Percentiles rank a stretch among this genome's conserved stretches.
These are phyloP conservation scores for Viola pubescens DNA, from an alignment of 441 rosid species.

Conservation along the genomic window DNA sequence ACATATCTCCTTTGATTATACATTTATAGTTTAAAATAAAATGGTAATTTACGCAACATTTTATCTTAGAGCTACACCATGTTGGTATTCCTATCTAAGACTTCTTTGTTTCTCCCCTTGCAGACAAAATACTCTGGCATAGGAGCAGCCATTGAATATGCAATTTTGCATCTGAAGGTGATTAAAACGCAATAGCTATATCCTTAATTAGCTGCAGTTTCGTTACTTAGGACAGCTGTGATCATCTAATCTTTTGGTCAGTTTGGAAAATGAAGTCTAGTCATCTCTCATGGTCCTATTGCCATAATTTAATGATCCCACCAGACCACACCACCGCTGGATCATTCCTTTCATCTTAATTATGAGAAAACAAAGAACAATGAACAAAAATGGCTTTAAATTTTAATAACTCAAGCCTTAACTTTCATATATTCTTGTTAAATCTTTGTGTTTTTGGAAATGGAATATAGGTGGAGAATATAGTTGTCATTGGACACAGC, in stretches of 20 bases:
- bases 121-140: constrained; percentile 76
- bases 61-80: no score
- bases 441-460: background rate
- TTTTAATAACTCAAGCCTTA: background rate
- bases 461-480: constrained; percentile 63
- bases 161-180: constrained; percentile 88
- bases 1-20: background rate
- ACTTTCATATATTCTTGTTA: background rate
- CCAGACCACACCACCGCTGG: no score
- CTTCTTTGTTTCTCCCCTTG: constrained; percentile 5
- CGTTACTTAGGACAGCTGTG: background rate
- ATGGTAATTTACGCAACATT: background rate
- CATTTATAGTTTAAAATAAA: background rate
- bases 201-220: background rate
- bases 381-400: no score
- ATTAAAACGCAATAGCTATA: background rate
- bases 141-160: constrained; percentile 97
- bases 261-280: constrained; percentile 15
- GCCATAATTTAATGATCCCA: no score
- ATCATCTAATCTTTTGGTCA: background rate
- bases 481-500: constrained; percentile 87
- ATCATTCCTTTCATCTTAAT: no score
- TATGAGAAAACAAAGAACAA: no score
- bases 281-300: constrained; percentile 16
- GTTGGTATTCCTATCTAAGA: no score